Evolutionary conservation across 805 yeast species (phyloP), one percentile per base, ranked within the genome.

Genomic region (Kuraishia hungarica): DNA sequence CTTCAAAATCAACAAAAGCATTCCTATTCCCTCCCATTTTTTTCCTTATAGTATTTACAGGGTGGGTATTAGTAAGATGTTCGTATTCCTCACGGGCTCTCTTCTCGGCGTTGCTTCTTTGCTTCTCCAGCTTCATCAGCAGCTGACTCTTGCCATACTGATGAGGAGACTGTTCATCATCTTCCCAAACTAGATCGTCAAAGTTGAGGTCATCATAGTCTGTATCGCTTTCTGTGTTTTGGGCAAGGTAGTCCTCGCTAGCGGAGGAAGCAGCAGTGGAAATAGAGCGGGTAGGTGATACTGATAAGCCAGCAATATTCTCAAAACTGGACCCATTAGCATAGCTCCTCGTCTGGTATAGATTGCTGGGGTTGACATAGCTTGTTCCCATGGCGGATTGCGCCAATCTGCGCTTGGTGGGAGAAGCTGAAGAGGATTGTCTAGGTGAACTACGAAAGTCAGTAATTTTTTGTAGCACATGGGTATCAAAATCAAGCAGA

Each of bases 21-120:
- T 35, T 35, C 43, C n/a, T 35, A 15, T 7, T 15, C 17, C 4
- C 43, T 35, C 43, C 48, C 47, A 46, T 48, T 28, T 52, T 46
- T 39, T 10, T 20, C 50, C 21, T 29, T 23, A 29, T n/a, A 24
- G 26, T 17, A 23, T 23, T 28, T 46, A 24, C 51, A 19, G 55
- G 52, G 26, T 54, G 50, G 24, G 47, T 51, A 54, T 51, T 51
- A 51, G 39, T 53, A 54, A 55, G 56, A 22, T 47, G 54, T 15
- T 57, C 56, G 29, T 53, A 55, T 24, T 57, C 59, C 11, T 28
- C 6, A 24, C 54, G 55, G 7, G 56, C 56, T 48, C 52, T 55
- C 15, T 43, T 48, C 13, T 50, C 28, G 2, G 59, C 59, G 8
- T 51, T 29, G 29, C 51, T 54, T 24, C 51, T 55, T 19, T 55